Evolutionary conservation across 2,329 filamentous ascomycete genomes (phyloP).

Genomic region (Stemphylium lycopersici): DNA sequence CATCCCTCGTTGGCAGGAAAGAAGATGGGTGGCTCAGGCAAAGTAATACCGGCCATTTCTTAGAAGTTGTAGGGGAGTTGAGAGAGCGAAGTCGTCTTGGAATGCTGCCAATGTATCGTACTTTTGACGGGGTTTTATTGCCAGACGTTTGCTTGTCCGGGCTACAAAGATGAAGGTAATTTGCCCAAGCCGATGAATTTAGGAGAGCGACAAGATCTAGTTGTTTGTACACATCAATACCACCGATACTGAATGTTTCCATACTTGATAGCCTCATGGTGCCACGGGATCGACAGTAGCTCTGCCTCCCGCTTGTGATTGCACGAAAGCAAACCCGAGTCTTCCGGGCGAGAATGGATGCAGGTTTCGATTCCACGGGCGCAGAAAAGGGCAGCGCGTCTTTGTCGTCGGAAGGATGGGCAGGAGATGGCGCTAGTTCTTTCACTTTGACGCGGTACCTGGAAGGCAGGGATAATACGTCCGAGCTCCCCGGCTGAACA

Average conservation of each 20-base stretch:
- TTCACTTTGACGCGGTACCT: conserved; percentile 14
- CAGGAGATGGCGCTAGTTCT: neutral
- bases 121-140: neutral
- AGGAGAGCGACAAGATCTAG: neutral
- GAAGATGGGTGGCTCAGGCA: conserved; percentile 2
- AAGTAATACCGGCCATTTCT: conserved; percentile 1
- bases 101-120: neutral
- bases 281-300: neutral
- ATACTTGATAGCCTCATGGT: neutral
- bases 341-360: neutral
- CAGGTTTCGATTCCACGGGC: too few relatives aligned
- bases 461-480: conserved; percentile 19
- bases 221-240: conserved; percentile 10
- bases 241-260: neutral
- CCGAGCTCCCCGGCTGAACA: conserved; percentile 23
- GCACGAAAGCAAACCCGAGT: too few relatives aligned
- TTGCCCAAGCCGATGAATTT: neutral
- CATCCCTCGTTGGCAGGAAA: conserved; percentile 11
- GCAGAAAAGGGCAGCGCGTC: too few relatives aligned
- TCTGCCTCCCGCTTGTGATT: too few relatives aligned
- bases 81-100: neutral
- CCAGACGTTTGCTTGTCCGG: conserved; percentile 8
- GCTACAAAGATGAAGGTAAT: neutral
- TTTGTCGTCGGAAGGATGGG: neutral
- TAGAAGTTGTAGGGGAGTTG: neutral